Evolutionary conservation across 75 land plant genomes (phyloP).

Genomic region (Adiantum capillusveneris): DNA sequence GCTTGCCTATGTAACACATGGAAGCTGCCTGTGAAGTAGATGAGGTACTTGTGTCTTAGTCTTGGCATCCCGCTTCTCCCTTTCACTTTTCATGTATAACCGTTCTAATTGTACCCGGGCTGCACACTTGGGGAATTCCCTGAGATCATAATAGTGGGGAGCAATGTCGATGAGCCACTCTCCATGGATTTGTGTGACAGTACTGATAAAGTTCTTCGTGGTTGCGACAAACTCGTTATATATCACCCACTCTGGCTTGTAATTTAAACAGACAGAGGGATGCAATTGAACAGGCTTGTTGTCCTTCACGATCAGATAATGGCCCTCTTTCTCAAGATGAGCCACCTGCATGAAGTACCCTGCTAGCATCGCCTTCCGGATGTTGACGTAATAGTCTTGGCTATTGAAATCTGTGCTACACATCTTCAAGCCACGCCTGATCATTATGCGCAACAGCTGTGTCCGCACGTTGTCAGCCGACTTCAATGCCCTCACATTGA

Average conservation of each 20-base stretch:
- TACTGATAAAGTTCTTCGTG: slow-evolving; percentile 81
- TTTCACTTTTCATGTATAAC: slow-evolving; percentile 73
- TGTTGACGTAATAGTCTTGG: slow-evolving; percentile 83
- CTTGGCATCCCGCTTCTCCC: slow-evolving; percentile 45
- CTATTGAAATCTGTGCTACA: slow-evolving; percentile 96
- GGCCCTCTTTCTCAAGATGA: slow-evolving; percentile 87
- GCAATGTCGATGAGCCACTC: slow-evolving; percentile 95
- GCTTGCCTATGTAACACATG: too few species aligned
- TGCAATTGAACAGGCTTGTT: slow-evolving; percentile 94
- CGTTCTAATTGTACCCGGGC: slow-evolving; percentile 78
- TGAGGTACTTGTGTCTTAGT: slow-evolving; percentile 19
- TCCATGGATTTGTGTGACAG: slow-evolving; percentile 82
- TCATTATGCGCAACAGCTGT: slow-evolving; percentile 93
- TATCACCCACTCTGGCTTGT: slow-evolving; percentile 97
- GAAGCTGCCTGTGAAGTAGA: too few species aligned
- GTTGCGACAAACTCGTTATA: slow-evolving; percentile 94
- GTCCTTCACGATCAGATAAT: slow-evolving; percentile 94
- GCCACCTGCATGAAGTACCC: slow-evolving; percentile 99
- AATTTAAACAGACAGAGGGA: slow-evolving; percentile 89
- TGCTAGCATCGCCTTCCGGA: slow-evolving; percentile 89
- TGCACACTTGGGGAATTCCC: slow-evolving; percentile 88
- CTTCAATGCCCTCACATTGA: slow-evolving; percentile 81
- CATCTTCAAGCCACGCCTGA: slow-evolving; percentile 68
- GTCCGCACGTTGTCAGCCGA: slow-evolving; percentile 89
- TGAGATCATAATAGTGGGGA: slow-evolving; percentile 87